Conservation (phyloP, 495 filamentous ascomycete species). For the Articulospora tetracladia region DNA sequence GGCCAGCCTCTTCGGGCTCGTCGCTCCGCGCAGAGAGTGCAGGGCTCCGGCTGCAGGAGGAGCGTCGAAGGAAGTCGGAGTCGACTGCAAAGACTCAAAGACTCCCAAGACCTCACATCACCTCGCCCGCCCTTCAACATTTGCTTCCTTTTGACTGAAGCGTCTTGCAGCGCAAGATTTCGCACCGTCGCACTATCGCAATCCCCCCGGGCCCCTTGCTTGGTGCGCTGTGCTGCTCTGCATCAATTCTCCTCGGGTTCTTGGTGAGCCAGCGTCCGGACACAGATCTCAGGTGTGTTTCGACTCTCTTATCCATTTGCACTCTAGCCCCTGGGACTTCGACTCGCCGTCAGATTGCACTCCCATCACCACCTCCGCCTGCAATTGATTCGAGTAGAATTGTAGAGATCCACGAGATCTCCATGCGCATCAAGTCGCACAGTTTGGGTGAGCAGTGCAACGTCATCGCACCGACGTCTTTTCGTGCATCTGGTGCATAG, state of each 20-base stretch:
- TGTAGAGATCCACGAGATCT: neutral
- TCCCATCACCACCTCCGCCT: neutral
- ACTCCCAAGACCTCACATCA: too few species aligned
- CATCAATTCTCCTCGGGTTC: neutral
- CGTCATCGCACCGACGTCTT: neutral
- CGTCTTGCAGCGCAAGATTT: neutral
- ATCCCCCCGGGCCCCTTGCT: too few species aligned
- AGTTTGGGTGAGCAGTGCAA: neutral
- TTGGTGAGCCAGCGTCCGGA: neutral
- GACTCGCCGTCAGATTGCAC: neutral
- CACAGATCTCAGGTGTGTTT: conserved; percentile 1
- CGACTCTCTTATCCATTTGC: neutral
- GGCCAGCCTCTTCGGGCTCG: neutral
- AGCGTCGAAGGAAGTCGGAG: neutral
- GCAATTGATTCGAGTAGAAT: neutral
- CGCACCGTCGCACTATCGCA: neutral
- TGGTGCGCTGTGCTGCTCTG: too few species aligned
- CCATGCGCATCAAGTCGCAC: neutral
- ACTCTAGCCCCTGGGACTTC: neutral
- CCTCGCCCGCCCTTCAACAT: too few species aligned
- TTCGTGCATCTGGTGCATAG: neutral
- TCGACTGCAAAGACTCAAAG: too few species aligned
- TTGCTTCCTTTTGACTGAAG: too few species aligned
- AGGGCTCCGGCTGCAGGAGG: neutral
- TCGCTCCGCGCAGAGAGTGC: neutral